Evolutionary conservation across 129 eudicot genomes (phyloP), one percentile per base, ranked within the genome.

Genomic region (Ambrosia artemisiifolia): DNA sequence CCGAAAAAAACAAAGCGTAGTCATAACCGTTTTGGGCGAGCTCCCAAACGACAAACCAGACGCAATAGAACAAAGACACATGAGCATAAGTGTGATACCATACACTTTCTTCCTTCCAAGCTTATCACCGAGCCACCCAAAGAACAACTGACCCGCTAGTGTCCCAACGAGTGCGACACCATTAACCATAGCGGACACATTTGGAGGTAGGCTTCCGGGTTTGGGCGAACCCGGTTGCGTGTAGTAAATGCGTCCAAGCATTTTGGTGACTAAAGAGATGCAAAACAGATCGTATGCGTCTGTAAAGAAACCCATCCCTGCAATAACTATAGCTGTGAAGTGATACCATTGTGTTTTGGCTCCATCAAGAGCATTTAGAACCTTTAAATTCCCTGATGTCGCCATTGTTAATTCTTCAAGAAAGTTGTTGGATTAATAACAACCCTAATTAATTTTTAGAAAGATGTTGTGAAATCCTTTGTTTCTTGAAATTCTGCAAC

Each of bases 331-430:
- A 5, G 90, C 90, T 13, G 90, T 85, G 79, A 85, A 85, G 59
- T 85, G 89, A 43, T 85, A 85, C 89, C 86, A 85, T 32, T 85
- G 89, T 11, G 89, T 85, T 79, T 85, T 85, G 16, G 89, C 89
- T 19, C 77, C 85, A 60, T 85, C 90, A 16, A 85, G 81, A 3
- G 90, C 85, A 11, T 53, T 82, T 5, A 85, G 73, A 54, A 85
- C 90, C 56, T 85, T 73, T 40, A 85, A 53, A 59, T 83, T 79
- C 18, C 79, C 81, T n/a, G 51, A 32, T 43, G 82, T 63, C 44
- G 77, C 65, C 82, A 78, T 78, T 66, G 33, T 13, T 32, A 32
- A 12, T 17, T 55, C 36, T 54, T 70, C 53, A n/a, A 20, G 36
- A 55, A 70, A 3, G 32, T 38, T 28, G 43, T 13, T 7, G 9